Evolutionary conservation across 345 rosid species (phyloP).

Genomic region (Physaria fendleri): DNA sequence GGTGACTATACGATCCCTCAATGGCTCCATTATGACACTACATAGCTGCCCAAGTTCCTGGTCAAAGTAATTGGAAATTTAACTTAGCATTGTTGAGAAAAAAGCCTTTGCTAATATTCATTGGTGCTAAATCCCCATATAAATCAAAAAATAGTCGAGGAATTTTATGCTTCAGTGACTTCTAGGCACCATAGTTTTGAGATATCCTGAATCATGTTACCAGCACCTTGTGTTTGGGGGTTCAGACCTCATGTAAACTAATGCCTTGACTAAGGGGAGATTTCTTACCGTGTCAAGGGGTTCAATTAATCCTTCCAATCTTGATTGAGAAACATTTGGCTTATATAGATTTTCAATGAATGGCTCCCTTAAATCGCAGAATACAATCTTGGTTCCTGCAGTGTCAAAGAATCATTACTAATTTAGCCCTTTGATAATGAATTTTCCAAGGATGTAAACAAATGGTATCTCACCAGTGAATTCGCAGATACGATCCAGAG

Average conservation of each 20-base stretch:
- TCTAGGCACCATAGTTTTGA: slow-evolving; percentile 2
- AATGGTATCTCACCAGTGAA: slow-evolving; percentile 57
- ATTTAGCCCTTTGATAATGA: background rate
- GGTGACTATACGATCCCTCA: slow-evolving; percentile 89
- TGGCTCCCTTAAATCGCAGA: slow-evolving; percentile 85
- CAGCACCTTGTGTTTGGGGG: background rate
- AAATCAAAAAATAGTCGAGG: background rate
- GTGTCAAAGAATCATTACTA: slow-evolving; percentile 11
- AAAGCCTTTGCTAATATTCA: background rate
- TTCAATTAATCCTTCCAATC: slow-evolving; percentile 80
- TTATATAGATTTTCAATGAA: slow-evolving; percentile 78
- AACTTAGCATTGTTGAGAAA: slow-evolving; percentile 9
- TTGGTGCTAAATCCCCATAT: background rate
- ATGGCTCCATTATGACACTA: slow-evolving; percentile 68
- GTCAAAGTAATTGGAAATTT: slow-evolving; percentile 9
- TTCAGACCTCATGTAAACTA: background rate
- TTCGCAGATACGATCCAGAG: slow-evolving; percentile 80
- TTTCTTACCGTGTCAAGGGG: slow-evolving; percentile 70
- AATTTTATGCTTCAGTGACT: background rate
- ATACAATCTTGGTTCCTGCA: slow-evolving; percentile 90
- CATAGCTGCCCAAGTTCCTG: slow-evolving; percentile 92
- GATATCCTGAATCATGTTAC: background rate
- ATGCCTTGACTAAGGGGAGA: background rate
- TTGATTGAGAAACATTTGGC: slow-evolving; percentile 62
- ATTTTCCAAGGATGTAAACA: background rate